Base-by-base conservation (phyloP, 2,329 filamentous ascomycete genomes). In the Aspergillus flavus region DNA sequence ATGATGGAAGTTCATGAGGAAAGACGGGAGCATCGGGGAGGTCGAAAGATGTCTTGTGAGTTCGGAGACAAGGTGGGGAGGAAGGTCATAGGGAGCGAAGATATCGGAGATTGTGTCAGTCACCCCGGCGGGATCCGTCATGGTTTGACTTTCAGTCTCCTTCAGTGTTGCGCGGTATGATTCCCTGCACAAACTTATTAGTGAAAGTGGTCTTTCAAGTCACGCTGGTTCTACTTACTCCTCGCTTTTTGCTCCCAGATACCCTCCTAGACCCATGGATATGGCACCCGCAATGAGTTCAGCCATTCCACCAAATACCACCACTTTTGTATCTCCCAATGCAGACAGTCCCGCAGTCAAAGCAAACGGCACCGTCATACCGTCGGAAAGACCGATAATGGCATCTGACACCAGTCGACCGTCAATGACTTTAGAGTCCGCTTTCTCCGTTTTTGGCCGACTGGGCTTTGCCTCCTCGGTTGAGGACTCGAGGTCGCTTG, bases 341-440 rank as follows among this genome's bases (percentile, higher is more conserved):
- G 79, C 80, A 9, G 75, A 79, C 58, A 94, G 82, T 16, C 91
- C 91, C 0, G 91, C 91, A 0, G 90, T 93, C 43, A 94, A 81
- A 19, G 91, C 91, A 69, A 94, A 94, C 0, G 91, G 91, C 0
- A 94, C 91, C 0, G 91, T 94, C 69, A 94, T 83, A 19, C 91
- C 91, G 72, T 94, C 91, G 0, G 91, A 89, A 69, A 93, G 88
- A 59, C 91, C 91, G 68, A 94, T 89, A 64, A 91, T 92, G 66
- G 88, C 83, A 75, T 92, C 88, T 53, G 77, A 79, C 10, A 79
- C 74, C 26, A 76, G 73, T 9, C 77, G 75, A 39, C 76, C 75
- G 52, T 79, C 76, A 32, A 79, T 69, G 58, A 73, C 66, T 48
- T 70, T 71, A 19, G 62, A 66, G 10, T 70, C 66, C 50, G 71